These are phyloP conservation scores for Castanea mollissima DNA, from an alignment of 306 rosid species.

Conservation along the genomic window DNA sequence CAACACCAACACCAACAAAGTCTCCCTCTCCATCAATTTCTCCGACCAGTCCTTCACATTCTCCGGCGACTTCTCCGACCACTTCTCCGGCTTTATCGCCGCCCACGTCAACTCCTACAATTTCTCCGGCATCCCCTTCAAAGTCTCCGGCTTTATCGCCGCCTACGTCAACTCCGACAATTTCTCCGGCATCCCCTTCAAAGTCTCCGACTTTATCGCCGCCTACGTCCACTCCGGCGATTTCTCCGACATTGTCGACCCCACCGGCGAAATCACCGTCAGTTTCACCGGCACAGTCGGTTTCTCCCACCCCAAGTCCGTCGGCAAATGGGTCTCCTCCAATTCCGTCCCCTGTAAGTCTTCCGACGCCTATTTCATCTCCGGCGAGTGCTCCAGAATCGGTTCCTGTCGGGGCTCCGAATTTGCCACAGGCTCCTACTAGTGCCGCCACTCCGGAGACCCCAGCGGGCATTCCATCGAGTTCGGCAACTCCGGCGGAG, in stretches of 20 bases:
- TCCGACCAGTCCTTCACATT: conserved; percentile 45
- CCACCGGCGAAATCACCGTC: conserved; percentile 36
- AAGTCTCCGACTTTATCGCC: conserved; percentile 60
- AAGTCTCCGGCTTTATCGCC: conserved; percentile 40
- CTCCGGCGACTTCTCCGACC: conserved; percentile 52
- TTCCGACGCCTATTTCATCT: conserved; percentile 35
- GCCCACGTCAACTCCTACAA: background rate
- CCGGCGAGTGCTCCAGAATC: conserved; percentile 9
- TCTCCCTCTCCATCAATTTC: conserved; percentile 22
- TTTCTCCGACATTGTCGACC: conserved; percentile 19
- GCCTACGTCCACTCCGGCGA: conserved; percentile 40
- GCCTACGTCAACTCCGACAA: background rate
- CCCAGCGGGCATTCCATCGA: conserved; percentile 45
- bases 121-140: conserved; percentile 39
- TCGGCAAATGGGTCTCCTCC: background rate
- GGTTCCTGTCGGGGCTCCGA: conserved; percentile 42
- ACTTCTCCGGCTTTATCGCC: conserved; percentile 9
- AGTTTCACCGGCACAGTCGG: background rate
- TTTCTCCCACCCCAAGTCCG: too few species aligned
- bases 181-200: conserved; percentile 39
- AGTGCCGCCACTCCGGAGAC: conserved; percentile 39
- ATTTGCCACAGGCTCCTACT: conserved; percentile 51
- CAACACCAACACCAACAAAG: conserved; percentile 16
- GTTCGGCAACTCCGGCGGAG: conserved; percentile 46
- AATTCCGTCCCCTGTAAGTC: conserved; percentile 20